These are phyloP conservation scores for Terana coerulea DNA, from an alignment of 768 basidiomycete genomes.

Conservation along the genomic window DNA sequence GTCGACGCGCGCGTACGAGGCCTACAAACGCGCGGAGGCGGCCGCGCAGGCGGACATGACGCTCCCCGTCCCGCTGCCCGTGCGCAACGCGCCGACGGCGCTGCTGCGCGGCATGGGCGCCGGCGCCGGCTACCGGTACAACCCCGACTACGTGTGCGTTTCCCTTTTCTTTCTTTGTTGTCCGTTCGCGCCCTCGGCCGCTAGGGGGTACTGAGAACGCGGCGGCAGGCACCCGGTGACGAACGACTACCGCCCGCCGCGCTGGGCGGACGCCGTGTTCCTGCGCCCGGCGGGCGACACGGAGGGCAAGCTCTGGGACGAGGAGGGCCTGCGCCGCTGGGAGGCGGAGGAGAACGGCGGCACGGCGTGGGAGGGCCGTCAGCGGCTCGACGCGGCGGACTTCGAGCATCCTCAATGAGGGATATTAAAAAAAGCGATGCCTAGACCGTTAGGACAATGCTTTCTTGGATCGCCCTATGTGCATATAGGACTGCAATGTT, in stretches of 20 bases:
- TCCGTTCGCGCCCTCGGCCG: no score
- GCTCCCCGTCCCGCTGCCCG: conserved; percentile 61
- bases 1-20: conserved; percentile 75
- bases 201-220: not conserved
- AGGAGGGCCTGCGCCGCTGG: conserved; percentile 41
- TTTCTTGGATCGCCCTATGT: no score
- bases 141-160: conserved; percentile 40
- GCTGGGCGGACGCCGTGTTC: conserved; percentile 36
- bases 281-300: conserved; percentile 34
- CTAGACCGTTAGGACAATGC: no score
- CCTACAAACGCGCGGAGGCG: conserved; percentile 65
- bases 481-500: no score
- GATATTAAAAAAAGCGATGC: no score
- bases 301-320: conserved; percentile 44
- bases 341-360: conserved; percentile 42
- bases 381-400: no score
- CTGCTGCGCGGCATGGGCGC: conserved; percentile 52
- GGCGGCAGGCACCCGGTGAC: conserved; percentile 44
- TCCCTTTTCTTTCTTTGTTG: not conserved
- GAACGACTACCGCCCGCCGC: conserved; percentile 47
- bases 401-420: no score
- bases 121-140: conserved; percentile 45
- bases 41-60: conserved; percentile 51
- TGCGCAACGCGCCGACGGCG: conserved; percentile 75
- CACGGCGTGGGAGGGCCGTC: conserved; percentile 31